These are phyloP conservation scores for Neurospora terricola DNA, from an alignment of 495 filamentous ascomycete genomes.

Conservation along the genomic window DNA sequence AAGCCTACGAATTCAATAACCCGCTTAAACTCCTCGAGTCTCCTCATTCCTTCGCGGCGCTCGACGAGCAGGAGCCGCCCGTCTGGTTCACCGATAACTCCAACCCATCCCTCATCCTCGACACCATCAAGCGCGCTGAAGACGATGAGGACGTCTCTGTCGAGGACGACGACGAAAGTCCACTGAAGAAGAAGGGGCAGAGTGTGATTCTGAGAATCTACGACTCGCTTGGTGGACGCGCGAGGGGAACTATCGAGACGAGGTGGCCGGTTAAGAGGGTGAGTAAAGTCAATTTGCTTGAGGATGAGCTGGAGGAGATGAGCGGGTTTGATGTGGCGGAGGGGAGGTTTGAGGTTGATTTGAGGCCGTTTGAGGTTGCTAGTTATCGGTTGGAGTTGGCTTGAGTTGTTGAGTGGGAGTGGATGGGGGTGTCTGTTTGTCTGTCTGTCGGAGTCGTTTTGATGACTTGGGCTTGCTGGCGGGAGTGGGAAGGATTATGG, in stretches of 20 bases:
- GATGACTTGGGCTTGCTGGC: background rate
- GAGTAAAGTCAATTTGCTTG: constrained; percentile 69
- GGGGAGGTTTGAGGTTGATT: constrained; percentile 48
- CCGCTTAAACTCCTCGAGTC: constrained; percentile 49
- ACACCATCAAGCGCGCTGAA: constrained; percentile 85
- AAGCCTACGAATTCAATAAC: constrained; percentile 84
- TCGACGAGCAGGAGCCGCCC: constrained; percentile 29
- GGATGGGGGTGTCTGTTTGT: background rate
- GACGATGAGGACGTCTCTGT: constrained; percentile 83
- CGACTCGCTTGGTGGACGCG: constrained; percentile 81
- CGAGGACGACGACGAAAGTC: constrained; percentile 32
- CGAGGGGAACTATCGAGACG: constrained; percentile 55
- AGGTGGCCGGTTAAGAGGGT: constrained; percentile 61
- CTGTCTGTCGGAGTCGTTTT: background rate
- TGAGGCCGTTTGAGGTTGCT: constrained; percentile 85
- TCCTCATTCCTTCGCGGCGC: constrained; percentile 19
- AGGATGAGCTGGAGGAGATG: constrained; percentile 58
- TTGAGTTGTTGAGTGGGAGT: background rate
- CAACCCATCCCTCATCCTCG: constrained; percentile 55
- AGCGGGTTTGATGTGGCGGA: constrained; percentile 27
- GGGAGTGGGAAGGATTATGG: background rate
- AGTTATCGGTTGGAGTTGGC: constrained; percentile 68
- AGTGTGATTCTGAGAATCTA: constrained; percentile 80
- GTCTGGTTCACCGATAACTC: constrained; percentile 46
- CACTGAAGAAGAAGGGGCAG: constrained; percentile 54